These are phyloP conservation scores for Suillus discolor DNA, from an alignment of 768 basidiomycete species.

Conservation along the genomic window DNA sequence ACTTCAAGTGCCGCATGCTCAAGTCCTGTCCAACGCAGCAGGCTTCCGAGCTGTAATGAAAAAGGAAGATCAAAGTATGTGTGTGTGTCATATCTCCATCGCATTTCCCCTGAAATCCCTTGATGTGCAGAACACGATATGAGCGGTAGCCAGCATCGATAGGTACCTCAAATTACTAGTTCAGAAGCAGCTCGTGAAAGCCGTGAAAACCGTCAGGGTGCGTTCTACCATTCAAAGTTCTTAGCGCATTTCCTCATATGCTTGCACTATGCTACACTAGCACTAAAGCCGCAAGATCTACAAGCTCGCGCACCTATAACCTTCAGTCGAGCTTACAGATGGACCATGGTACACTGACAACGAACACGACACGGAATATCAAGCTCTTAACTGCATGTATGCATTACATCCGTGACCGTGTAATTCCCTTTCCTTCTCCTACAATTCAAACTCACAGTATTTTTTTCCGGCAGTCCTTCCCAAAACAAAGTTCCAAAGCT, in stretches of 20 bases:
- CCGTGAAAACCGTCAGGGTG: constrained; percentile 88
- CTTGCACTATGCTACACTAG: constrained; percentile 39
- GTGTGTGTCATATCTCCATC: constrained; percentile 42
- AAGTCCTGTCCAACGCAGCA: constrained; percentile 59
- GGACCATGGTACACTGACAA: constrained; percentile 99
- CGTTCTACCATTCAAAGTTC: constrained; percentile 23
- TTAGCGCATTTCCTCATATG: neutral
- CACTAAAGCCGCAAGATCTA: constrained; percentile 94
- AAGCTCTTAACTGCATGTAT: constrained; percentile 78
- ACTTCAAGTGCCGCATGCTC: constrained; percentile 40
- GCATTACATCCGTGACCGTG: constrained; percentile 77
- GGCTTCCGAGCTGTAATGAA: constrained; percentile 77
- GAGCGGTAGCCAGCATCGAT: constrained; percentile 78
- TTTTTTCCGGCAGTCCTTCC: constrained; percentile 59
- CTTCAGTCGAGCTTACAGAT: constrained; percentile 90
- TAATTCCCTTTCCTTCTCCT: constrained; percentile 37
- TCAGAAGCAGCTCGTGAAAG: constrained; percentile 85
- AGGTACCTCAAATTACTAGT: constrained; percentile 85
- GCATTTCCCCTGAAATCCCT: constrained; percentile 1
- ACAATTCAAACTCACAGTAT: constrained; percentile 2
- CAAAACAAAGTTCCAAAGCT: constrained; percentile 50
- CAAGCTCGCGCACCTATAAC: constrained; percentile 86
- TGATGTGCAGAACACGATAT: constrained; percentile 44
- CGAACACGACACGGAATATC: constrained; percentile 94
- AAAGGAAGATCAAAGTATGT: constrained; percentile 67